Conservation (phyloP, 768 basidiomycete genomes). For the Nidularia pulvinata region DNA sequence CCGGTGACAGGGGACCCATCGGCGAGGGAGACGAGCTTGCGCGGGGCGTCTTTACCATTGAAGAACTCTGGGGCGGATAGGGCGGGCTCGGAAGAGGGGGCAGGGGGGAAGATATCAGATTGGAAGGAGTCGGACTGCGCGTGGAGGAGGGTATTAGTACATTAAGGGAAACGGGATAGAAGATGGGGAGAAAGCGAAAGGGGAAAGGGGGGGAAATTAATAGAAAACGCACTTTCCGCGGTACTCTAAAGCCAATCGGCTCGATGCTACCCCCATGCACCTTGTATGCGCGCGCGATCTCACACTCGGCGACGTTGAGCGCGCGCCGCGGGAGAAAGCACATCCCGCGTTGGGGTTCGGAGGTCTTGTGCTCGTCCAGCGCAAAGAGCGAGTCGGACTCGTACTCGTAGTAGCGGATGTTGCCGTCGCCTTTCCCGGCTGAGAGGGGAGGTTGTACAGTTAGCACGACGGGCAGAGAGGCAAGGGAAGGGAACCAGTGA, state of each 20-base stretch:
- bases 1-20: conserved; percentile 41
- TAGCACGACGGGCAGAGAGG: background rate
- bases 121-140: conserved; percentile 91
- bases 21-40: conserved; percentile 81
- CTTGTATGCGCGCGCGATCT: conserved; percentile 96
- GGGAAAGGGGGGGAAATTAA: background rate
- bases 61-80: conserved; percentile 88
- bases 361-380: conserved; percentile 83
- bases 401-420: conserved; percentile 97
- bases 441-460: conserved; percentile 4
- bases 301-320: conserved; percentile 87
- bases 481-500: conserved; percentile 4
- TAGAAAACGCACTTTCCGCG: conserved; percentile 69
- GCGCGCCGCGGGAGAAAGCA: conserved; percentile 94
- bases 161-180: background rate
- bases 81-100: conserved; percentile 78
- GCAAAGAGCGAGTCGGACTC: conserved; percentile 81
- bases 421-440: conserved; percentile 97
- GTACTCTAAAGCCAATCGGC: conserved; percentile 94
- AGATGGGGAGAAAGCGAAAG: conserved; percentile 3
- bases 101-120: conserved; percentile 95
- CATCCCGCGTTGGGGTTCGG: conserved; percentile 96
- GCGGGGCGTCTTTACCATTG: conserved; percentile 74
- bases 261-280: conserved; percentile 73
- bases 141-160: background rate